phyloP scores from a whole-genome alignment of 2,329 filamentous ascomycete genomes.

The Penicillium sp. region DNA sequence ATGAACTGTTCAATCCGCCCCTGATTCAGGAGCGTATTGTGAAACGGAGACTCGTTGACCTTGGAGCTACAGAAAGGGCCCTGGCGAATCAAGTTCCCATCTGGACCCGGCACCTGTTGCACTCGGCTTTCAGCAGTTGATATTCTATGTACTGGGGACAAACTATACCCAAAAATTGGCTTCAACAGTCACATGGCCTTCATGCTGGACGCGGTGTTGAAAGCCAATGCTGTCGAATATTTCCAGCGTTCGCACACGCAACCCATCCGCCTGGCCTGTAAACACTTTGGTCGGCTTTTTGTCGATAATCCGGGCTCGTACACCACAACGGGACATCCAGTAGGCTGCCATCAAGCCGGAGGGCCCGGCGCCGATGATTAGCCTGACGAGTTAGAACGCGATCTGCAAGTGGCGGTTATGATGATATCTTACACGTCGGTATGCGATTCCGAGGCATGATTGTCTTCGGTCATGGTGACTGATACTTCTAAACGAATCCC shows the following conservation, averaged over 20 bases:
- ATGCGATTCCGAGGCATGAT: conserved; percentile 4
- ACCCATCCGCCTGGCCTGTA: conserved; percentile 26
- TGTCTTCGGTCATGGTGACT: neutral
- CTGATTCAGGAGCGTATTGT: conserved; percentile 65
- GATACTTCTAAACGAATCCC: neutral
- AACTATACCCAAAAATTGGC: conserved; percentile 47
- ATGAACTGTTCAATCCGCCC: conserved; percentile 66
- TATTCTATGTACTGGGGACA: no score
- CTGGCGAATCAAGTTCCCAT: conserved; percentile 56
- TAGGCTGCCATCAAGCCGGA: conserved; percentile 48
- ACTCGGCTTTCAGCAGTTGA: neutral
- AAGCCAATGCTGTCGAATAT: conserved; percentile 69
- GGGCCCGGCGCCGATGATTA: conserved; percentile 50
- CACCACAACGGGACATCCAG: conserved; percentile 48
- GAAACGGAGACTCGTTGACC: conserved; percentile 54
- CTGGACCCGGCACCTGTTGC: conserved; percentile 38
- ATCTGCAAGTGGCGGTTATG: neutral
- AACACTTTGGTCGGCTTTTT: conserved; percentile 40
- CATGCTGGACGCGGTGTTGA: conserved; percentile 59
- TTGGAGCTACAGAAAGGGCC: conserved; percentile 59
- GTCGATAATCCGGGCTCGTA: conserved; percentile 49
- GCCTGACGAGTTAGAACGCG: conserved; percentile 3
- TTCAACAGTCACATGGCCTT: conserved; percentile 66
- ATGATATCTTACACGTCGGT: conserved; percentile 16
- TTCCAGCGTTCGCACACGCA: conserved; percentile 23